Percentiles rank a stretch among this genome's conserved stretches.
Conservation (phyloP, 345 rosid genomes). For the Pistacia vera region DNA sequence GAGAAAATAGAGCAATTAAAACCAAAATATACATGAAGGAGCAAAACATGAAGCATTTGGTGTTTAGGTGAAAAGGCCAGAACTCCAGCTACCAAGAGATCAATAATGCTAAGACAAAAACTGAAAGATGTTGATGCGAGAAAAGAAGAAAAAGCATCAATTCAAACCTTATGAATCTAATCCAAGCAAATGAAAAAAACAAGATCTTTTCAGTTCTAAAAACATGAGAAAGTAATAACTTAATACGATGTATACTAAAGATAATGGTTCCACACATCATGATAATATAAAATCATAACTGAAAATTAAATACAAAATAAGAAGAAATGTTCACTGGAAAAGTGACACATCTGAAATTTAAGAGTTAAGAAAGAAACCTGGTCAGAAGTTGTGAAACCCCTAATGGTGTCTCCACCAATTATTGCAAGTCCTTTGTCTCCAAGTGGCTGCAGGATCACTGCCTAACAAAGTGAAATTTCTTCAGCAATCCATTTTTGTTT, state of each 20-base stretch:
- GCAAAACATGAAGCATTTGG: neutral
- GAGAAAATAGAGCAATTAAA: neutral
- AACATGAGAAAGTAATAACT: neutral
- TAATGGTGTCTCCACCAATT: constrained; percentile 87
- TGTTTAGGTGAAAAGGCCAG: neutral
- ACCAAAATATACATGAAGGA: neutral
- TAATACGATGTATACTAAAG: neutral
- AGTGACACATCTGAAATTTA: constrained; percentile 1
- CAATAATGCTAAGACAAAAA: neutral
- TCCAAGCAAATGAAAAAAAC: neutral
- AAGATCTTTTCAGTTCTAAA: neutral
- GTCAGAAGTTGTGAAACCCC: constrained; percentile 87
- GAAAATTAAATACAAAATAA: neutral
- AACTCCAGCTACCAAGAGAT: constrained; percentile 1
- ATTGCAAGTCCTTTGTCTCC: constrained; percentile 75
- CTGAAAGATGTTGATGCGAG: neutral
- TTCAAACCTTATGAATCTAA: neutral
- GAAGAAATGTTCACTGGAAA: neutral
- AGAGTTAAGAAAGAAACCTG: constrained; percentile 51
- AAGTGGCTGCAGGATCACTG: constrained; percentile 91
- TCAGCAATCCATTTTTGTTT: constrained; percentile 14
- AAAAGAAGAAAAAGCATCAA: neutral
- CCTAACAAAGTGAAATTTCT: constrained; percentile 42
- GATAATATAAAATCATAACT: neutral
- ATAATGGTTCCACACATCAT: neutral